Evolutionary conservation across 176 grass and related monocot species (phyloP).

Genomic region (Puya raimondii): DNA sequence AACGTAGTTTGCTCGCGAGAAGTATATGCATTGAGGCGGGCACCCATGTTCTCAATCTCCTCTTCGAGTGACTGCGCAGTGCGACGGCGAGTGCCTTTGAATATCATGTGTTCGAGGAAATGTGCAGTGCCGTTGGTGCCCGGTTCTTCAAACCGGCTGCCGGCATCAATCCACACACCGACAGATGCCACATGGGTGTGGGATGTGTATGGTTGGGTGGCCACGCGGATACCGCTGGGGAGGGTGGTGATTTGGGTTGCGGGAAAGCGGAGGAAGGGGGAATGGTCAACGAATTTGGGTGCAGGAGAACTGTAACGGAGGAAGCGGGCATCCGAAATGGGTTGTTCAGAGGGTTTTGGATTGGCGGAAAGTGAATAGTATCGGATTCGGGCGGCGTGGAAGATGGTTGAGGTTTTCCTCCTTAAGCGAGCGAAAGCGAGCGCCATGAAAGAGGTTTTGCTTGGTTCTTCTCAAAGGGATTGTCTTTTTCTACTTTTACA

Average conservation of each 20-base stretch:
- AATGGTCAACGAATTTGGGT: constrained; percentile 44
- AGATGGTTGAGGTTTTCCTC: background rate
- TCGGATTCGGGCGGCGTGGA: background rate
- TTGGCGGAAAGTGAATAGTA: constrained; percentile 26
- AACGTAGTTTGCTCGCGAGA: constrained; percentile 98
- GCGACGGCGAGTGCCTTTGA: constrained; percentile 79
- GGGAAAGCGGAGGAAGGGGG: constrained; percentile 59
- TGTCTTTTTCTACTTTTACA: background rate
- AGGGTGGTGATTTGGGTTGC: constrained; percentile 52
- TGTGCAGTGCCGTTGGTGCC: constrained; percentile 94
- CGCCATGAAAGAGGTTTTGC: constrained; percentile 13
- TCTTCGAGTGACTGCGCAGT: constrained; percentile 62
- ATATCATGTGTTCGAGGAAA: constrained; percentile 99
- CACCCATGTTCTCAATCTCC: constrained; percentile 93
- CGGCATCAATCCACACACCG: constrained; percentile 87
- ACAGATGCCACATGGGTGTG: constrained; percentile 69
- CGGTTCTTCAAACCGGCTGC: constrained; percentile 78
- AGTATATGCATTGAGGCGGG: constrained; percentile 86
- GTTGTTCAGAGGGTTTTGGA: constrained; percentile 18
- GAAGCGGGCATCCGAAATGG: constrained; percentile 41
- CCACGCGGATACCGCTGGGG: constrained; percentile 65
- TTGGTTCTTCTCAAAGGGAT: background rate
- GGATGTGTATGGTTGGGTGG: constrained; percentile 56
- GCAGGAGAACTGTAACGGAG: constrained; percentile 59
- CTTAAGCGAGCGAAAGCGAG: constrained; percentile 3